Base-by-base conservation (phyloP, 106 monocot genomes). In the Iris macrosiphon region DNA sequence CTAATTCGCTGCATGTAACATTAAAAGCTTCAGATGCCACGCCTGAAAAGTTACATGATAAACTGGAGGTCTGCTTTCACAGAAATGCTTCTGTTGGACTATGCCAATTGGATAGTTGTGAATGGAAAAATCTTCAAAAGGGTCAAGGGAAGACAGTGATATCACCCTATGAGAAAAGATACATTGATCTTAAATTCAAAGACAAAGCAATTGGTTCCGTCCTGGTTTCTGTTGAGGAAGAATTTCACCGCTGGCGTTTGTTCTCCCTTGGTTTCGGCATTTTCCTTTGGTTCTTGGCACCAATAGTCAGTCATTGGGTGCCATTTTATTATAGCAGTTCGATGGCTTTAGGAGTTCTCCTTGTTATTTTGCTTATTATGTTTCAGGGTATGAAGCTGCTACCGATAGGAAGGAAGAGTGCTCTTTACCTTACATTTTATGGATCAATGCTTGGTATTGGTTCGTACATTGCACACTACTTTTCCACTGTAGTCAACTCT, bases 301-400 rank as follows among this genome's bases (percentile, higher is more conserved):
- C n/a, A n/a, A n/a, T n/a, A n/a, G n/a, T n/a, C n/a, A n/a, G n/a
- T n/a, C n/a, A n/a, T n/a, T n/a, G n/a, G n/a, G n/a, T n/a, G n/a
- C n/a, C n/a, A n/a, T n/a, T n/a, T n/a, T n/a, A n/a, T n/a, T n/a
- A n/a, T n/a, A n/a, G n/a, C n/a, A n/a, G n/a, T n/a, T n/a, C n/a
- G n/a, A n/a, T n/a, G n/a, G n/a, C n/a, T n/a, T n/a, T n/a, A n/a
- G n/a, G n/a, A n/a, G n/a, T n/a, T n/a, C n/a, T n/a, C n/a, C n/a
- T n/a, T n/a, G n/a, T n/a, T n/a, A n/a, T n/a, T n/a, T n/a, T n/a
- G n/a, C n/a, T n/a, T n/a, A n/a, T n/a, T n/a, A n/a, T n/a, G n/a
- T n/a, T n/a, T n/a, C n/a, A n/a, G n/a, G n/a, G n/a, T 28, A 98
- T 98, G 98, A 98, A 91, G 62, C 72, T 98, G 37, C 50, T 98